Evolutionary conservation across 805 yeast genomes (phyloP).

Genomic region (Vanderwaltozyma yarrowii): DNA sequence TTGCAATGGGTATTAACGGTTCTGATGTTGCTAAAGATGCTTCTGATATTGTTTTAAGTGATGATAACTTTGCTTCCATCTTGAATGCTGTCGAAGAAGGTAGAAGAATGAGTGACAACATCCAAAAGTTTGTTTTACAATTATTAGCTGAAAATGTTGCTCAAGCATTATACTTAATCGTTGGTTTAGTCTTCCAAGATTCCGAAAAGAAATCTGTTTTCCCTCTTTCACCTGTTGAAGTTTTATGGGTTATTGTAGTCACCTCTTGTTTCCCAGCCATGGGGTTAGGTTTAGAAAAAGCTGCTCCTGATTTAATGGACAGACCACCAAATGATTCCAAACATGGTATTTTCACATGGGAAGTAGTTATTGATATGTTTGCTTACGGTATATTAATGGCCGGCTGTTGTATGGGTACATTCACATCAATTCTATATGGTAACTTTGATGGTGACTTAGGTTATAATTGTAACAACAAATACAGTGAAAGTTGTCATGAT

Average conservation of each 20-base stretch:
- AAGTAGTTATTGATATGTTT: conserved; percentile 58
- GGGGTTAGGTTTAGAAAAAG: conserved; percentile 93
- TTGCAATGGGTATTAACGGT: conserved; percentile 87
- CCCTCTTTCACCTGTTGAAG: conserved; percentile 96
- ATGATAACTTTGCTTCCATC: conserved; percentile 92
- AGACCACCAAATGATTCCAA: conserved; percentile 86
- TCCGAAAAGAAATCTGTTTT: conserved; percentile 58
- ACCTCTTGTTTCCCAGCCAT: conserved; percentile 99
- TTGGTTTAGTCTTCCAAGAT: conserved; percentile 77
- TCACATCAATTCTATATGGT: conserved; percentile 58
- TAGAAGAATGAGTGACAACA: conserved; percentile 89
- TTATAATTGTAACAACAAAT: conserved; percentile 45
- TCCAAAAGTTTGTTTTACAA: conserved; percentile 90
- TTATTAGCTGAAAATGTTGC: conserved; percentile 94
- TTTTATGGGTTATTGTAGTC: conserved; percentile 89
- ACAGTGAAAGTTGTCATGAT: conserved; percentile 38
- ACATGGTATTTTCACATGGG: conserved; percentile 70
- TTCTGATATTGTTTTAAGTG: conserved; percentile 92
- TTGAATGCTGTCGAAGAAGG: conserved; percentile 93
- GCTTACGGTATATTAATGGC: conserved; percentile 72
- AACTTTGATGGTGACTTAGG: conserved; percentile 60
- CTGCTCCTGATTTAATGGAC: conserved; percentile 87
- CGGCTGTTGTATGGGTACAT: conserved; percentile 53
- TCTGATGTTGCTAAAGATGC: conserved; percentile 99
- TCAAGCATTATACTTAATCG: conserved; percentile 69